Conservation (phyloP, 2,329 filamentous ascomycete genomes). For the Chrysoporthe austroafricana region DNA sequence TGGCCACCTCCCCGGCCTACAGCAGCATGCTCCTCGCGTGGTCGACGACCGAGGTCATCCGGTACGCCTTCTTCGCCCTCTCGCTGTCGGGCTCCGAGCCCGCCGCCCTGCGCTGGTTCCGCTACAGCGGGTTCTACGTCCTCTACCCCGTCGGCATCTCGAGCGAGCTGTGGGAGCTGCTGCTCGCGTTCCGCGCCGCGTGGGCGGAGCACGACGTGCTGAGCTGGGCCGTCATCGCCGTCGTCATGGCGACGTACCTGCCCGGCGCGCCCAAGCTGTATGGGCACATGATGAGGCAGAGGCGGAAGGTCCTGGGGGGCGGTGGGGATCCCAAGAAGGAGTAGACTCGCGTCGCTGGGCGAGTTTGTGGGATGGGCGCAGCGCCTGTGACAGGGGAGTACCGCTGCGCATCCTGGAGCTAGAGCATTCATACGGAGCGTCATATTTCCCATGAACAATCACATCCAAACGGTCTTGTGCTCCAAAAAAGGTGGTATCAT, state of each 20-base stretch:
- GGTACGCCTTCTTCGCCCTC: constrained; percentile 89
- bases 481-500: background rate
- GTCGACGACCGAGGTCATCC: constrained; percentile 88
- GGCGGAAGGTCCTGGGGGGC: constrained; percentile 75
- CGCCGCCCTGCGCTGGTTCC: constrained; percentile 72
- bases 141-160: constrained; percentile 91
- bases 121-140: constrained; percentile 91
- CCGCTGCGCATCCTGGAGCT: background rate
- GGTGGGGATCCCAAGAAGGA: constrained; percentile 50
- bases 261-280: constrained; percentile 79
- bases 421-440: constrained; percentile 20
- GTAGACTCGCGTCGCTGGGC: constrained; percentile 31
- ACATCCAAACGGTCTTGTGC: background rate
- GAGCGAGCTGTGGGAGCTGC: constrained; percentile 84
- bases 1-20: constrained; percentile 64
- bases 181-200: constrained; percentile 63
- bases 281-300: constrained; percentile 92
- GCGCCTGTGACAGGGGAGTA: background rate
- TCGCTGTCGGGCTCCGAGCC: constrained; percentile 68
- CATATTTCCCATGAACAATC: no score
- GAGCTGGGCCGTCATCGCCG: constrained; percentile 29
- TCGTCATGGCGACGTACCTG: constrained; percentile 31
- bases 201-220: constrained; percentile 42
- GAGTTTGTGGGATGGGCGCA: background rate
- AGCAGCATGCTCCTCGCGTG: constrained; percentile 83